phyloP scores from a whole-genome alignment of 495 filamentous ascomycete species.

The Penicillium antarcticum region DNA sequence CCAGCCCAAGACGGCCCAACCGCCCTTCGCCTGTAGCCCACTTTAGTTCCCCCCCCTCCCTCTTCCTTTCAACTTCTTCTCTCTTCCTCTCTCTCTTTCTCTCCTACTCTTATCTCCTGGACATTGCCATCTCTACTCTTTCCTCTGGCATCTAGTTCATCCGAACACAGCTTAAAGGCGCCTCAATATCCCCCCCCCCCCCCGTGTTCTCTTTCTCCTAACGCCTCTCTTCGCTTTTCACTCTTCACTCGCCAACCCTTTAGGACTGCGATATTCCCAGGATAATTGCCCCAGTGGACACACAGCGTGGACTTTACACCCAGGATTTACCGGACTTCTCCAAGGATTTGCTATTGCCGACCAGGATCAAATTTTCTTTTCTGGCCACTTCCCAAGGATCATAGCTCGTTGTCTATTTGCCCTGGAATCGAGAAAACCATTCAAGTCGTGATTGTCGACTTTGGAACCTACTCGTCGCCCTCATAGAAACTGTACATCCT shows the following conservation, averaged over 20 bases:
- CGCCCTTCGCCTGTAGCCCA: slow-evolving; percentile 25
- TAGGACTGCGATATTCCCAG: slow-evolving; percentile 19
- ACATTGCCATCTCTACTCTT: slow-evolving; percentile 6
- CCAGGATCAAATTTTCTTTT: slow-evolving; percentile 11
- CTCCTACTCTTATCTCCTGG: slow-evolving; percentile 11
- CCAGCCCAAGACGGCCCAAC: slow-evolving; percentile 47
- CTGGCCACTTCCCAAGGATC: slow-evolving; percentile 21
- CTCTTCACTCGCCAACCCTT: slow-evolving; percentile 10
- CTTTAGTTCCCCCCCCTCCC: slow-evolving; percentile 21
- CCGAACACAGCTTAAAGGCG: slow-evolving; percentile 7
- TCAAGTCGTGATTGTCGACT: slow-evolving; percentile 21
- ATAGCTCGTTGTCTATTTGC: slow-evolving; percentile 12
- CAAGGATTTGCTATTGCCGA: slow-evolving; percentile 19
- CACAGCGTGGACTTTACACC: slow-evolving; percentile 14
- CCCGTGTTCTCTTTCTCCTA: slow-evolving; percentile 12
- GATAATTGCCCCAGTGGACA: slow-evolving; percentile 18
- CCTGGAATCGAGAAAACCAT: slow-evolving; percentile 12
- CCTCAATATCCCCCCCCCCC: slow-evolving; percentile 9
- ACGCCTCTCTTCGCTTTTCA: slow-evolving; percentile 5
- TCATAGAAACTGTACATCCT: slow-evolving; percentile 27
- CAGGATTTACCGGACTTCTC: slow-evolving; percentile 23
- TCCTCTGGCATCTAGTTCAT: slow-evolving; percentile 12
- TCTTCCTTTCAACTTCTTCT: slow-evolving; percentile 14
- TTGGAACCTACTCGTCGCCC: slow-evolving; percentile 17
- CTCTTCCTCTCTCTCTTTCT: slow-evolving; percentile 14